Evolutionary conservation across 2,329 filamentous ascomycete species (phyloP), one percentile per base, ranked within the genome.

Genomic region (Aspergillus sp.): DNA sequence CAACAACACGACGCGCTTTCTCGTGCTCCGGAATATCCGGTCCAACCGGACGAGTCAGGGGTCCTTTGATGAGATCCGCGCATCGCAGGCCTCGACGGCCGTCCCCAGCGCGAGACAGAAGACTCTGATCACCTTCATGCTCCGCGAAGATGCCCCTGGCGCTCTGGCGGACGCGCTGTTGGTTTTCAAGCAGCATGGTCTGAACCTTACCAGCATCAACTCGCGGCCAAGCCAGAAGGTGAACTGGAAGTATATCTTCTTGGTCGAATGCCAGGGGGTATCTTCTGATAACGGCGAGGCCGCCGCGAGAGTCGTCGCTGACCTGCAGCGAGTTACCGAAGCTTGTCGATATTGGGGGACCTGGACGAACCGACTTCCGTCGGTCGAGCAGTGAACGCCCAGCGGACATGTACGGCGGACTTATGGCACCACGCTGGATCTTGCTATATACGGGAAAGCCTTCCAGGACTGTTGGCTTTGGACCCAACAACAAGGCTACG

Each of bases 211-310:
- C 25, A 93, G 88, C 69, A 96, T 97, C 71, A 92, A 91, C 68
- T 91, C 89, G 59, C 76, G 93, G 58, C 93, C 93, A 4, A 91
- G 89, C 63, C 81, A 88, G 51, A 77, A 81, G 36, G 75, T 78
- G 60, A 84, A 88, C 17, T 97, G 96, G 83, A 86, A 95, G 69
- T 97, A 97, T 74, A 83, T 97, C 34, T 97, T 97, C 75, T 92
- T 97, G 67, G 86, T 97, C 25, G 93, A 97, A 77, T 91, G 96
- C 63, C 83, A 88, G 68, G 87, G 88, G 13, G 54, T 57, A n/a
- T 55, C 60, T 5, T 63, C 62, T 10, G 55, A 54, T 19, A 60
- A 67, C 49, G 56, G 57, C 47, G 65, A 68, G 19, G 59, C 61
- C 10, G 68, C 68, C 25, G 50, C 65, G 5, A 58, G 59, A 7